These are phyloP conservation scores for Cystofilobasidium macerans DNA, from an alignment of 768 basidiomycete genomes.

Conservation along the genomic window DNA sequence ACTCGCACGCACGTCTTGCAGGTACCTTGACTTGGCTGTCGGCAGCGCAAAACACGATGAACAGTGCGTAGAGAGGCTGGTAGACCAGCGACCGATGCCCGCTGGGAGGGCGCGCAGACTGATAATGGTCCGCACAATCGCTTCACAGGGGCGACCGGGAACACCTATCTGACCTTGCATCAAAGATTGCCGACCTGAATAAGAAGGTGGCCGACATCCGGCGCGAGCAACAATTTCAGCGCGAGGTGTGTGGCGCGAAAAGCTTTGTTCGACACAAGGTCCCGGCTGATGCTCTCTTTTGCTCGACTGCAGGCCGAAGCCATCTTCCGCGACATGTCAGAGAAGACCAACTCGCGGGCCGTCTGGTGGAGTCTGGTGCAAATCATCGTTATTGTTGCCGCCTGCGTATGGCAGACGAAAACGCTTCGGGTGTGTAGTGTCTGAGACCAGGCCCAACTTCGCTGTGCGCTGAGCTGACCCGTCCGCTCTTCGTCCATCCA, in stretches of 20 bases:
- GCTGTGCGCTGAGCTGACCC: no score
- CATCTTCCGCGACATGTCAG: conserved; percentile 77
- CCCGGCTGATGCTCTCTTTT: neutral
- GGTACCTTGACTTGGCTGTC: conserved; percentile 77
- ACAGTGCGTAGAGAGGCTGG: no score
- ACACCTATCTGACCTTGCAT: conserved; percentile 37
- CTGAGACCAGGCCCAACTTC: no score
- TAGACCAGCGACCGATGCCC: no score
- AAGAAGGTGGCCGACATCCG: conserved; percentile 83
- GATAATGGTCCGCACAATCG: neutral
- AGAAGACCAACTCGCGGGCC: conserved; percentile 77
- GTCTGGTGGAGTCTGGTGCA: conserved; percentile 91
- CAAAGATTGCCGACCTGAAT: conserved; percentile 78
- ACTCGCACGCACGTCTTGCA: neutral
- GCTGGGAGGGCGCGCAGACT: neutral
- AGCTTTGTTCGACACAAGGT: neutral
- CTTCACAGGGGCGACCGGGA: conserved; percentile 32
- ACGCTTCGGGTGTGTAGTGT: conserved; percentile 86
- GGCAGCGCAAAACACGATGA: conserved; percentile 73
- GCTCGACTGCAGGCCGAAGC: conserved; percentile 50
- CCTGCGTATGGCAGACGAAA: conserved; percentile 85
- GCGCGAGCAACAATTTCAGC: conserved; percentile 92
- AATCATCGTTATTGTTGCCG: conserved; percentile 67
- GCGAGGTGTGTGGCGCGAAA: conserved; percentile 46
- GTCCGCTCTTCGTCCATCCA: neutral